Evolutionary conservation across 768 basidiomycete genomes (phyloP).

Genomic region (Termitomyces titanicus): DNA sequence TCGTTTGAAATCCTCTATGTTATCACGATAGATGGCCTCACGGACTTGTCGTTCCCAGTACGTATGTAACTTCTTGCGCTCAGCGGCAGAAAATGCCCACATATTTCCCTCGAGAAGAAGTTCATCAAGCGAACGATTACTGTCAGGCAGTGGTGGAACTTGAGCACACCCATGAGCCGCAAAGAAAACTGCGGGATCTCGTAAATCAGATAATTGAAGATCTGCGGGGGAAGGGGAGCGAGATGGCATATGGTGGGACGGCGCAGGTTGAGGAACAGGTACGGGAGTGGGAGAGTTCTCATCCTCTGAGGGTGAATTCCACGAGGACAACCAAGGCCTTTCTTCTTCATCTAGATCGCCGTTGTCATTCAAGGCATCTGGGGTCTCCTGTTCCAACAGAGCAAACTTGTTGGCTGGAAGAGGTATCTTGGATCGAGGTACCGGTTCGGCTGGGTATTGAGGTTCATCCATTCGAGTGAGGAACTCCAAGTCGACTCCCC

Average conservation of each 20-base stretch:
- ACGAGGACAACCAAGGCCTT: neutral
- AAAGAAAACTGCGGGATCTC: constrained; percentile 30
- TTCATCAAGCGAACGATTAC: constrained; percentile 31
- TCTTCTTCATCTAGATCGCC: constrained; percentile 3
- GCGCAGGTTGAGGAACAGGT: neutral
- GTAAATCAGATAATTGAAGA: constrained; percentile 5
- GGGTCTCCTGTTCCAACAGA: neutral
- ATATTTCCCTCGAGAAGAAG: constrained; percentile 36
- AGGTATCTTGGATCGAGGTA: neutral
- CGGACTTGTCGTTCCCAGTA: constrained; percentile 48
- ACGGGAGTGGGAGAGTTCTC: neutral
- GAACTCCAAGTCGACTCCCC: constrained; percentile 45
- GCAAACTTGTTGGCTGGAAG: neutral
- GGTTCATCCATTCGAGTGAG: constrained; percentile 19
- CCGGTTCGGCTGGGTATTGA: neutral
- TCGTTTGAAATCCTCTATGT: constrained; percentile 39
- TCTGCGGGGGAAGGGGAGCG: constrained; percentile 1
- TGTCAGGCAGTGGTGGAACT: constrained; percentile 35
- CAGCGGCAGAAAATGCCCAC: constrained; percentile 52
- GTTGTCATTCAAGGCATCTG: neutral
- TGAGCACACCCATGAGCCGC: constrained; percentile 26
- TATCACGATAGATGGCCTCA: constrained; percentile 16
- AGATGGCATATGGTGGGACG: neutral
- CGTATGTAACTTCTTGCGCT: constrained; percentile 40
- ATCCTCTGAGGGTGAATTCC: neutral